A percentile compares a stretch with the other conserved stretches of the same genome.
These are phyloP conservation scores for Arthroderma uncinatum DNA, from an alignment of 2,329 filamentous ascomycete species.

Conservation along the genomic window DNA sequence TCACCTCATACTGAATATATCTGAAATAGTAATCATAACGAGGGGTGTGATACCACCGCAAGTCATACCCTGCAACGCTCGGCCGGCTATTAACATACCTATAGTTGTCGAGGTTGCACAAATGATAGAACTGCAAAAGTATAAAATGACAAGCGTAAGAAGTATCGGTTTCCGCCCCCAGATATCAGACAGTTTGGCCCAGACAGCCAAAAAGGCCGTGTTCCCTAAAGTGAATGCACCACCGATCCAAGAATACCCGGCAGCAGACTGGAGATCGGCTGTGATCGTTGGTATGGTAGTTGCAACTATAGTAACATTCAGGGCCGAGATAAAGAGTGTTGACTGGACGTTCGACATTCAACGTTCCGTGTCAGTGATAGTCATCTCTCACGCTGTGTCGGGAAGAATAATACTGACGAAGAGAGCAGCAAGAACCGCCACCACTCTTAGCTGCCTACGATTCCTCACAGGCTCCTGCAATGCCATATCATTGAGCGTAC, in stretches of 20 bases:
- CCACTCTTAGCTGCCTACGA: too few relatives aligned
- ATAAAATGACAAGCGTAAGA: constrained; percentile 38
- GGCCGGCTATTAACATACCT: constrained; percentile 43
- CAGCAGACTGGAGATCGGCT: constrained; percentile 51
- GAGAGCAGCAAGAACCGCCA: too few relatives aligned
- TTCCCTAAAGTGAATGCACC: constrained; percentile 60
- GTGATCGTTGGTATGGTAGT: constrained; percentile 52
- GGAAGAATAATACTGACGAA: too few relatives aligned
- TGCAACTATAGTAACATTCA: constrained; percentile 46
- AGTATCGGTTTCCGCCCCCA: constrained; percentile 48
- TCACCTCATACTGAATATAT: constrained; percentile 43
- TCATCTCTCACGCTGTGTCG: too few relatives aligned
- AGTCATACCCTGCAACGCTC: constrained; percentile 44
- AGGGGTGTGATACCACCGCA: constrained; percentile 44
- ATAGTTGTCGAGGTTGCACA: constrained; percentile 40
- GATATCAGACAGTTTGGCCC: constrained; percentile 52
- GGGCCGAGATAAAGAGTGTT: constrained; percentile 26
- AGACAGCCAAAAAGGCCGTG: constrained; percentile 57
- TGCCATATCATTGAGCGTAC: too few relatives aligned
- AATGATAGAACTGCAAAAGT: constrained; percentile 41
- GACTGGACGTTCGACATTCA: constrained; percentile 15
- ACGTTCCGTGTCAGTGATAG: too few relatives aligned
- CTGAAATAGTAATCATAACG: constrained; percentile 44
- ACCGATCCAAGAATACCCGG: constrained; percentile 69
- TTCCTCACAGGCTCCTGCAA: too few relatives aligned